These are phyloP conservation scores for Aciculosporium take DNA, from an alignment of 2,329 filamentous ascomycete genomes.

Conservation along the genomic window DNA sequence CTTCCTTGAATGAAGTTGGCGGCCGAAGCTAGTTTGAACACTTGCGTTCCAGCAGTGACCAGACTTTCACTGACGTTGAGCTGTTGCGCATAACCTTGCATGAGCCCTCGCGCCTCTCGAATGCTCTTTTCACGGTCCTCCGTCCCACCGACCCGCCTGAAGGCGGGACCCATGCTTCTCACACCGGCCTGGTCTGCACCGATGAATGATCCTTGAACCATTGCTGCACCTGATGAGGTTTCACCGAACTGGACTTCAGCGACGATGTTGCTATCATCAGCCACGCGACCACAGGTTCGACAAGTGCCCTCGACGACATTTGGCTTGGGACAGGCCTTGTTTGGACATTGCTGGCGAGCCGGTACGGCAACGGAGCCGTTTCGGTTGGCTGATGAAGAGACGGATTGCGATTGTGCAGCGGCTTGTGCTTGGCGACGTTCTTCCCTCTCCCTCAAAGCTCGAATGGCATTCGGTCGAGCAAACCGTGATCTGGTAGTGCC, in stretches of 20 bases:
- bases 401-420: conserved; percentile 13
- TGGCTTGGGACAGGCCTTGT: conserved; percentile 45
- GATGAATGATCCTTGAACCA: conserved; percentile 82
- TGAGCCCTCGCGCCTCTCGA: conserved; percentile 41
- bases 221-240: conserved; percentile 66
- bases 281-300: conserved; percentile 68
- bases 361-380: conserved; percentile 19
- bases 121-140: conserved; percentile 46
- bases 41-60: conserved; percentile 51
- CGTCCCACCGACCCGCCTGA: conserved; percentile 43
- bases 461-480: conserved; percentile 30
- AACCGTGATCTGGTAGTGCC: conserved; percentile 25
- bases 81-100: conserved; percentile 47
- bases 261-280: conserved; percentile 79
- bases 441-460: conserved; percentile 38
- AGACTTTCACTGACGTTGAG: conserved; percentile 47
- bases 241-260: conserved; percentile 87
- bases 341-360: conserved; percentile 36
- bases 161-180: conserved; percentile 49
- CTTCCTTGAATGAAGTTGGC: conserved; percentile 77
- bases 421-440: conserved; percentile 25
- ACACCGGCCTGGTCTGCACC: conserved; percentile 73
- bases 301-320: conserved; percentile 57
- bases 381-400: conserved; percentile 15
- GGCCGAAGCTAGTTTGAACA: conserved; percentile 62